Evolutionary conservation across 139 green algal species (phyloP).

Genomic region (Auxenochlorella pyrenoidosa): DNA sequence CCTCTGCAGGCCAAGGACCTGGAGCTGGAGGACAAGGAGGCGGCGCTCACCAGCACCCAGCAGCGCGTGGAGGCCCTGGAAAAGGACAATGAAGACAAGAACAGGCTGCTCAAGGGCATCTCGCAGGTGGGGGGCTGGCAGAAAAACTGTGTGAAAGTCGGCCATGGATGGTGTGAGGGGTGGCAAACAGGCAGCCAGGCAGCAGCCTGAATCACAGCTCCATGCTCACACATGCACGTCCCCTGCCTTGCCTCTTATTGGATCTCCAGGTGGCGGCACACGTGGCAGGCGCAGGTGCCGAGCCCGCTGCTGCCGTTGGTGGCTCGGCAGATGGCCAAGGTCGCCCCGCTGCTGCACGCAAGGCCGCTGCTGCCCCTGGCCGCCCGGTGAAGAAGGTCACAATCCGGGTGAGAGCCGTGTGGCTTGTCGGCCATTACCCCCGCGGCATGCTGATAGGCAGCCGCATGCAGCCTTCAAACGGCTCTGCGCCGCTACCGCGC

Average conservation of each 20-base stretch:
- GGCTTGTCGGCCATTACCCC: not conserved
- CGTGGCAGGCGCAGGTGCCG: not conserved
- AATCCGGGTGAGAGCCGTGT: constrained; percentile 11
- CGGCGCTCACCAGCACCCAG: not conserved
- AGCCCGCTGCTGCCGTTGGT: not conserved
- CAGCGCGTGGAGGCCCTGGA: not conserved
- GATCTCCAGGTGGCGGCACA: constrained; percentile 2
- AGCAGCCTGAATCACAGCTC: not conserved
- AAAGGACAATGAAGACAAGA: not conserved
- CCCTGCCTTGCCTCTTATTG: not conserved
- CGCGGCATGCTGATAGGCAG: not conserved
- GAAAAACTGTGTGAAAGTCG: too few relatives aligned
- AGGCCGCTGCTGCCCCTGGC: not conserved
- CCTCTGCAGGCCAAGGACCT: constrained; percentile 13
- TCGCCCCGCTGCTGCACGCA: not conserved
- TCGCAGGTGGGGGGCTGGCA: not conserved
- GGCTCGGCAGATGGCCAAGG: not conserved
- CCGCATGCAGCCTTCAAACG: too few relatives aligned
- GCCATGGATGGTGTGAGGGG: too few relatives aligned
- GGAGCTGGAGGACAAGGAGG: constrained; percentile 9
- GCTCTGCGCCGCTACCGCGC: too few relatives aligned
- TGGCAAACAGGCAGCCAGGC: not conserved
- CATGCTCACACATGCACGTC: too few relatives aligned
- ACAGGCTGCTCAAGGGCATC: constrained; percentile 12
- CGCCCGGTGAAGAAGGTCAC: constrained; percentile 22